These are phyloP conservation scores for Crithidia brevicula DNA, from an alignment of 208 protist genomes.

Conservation along the genomic window DNA sequence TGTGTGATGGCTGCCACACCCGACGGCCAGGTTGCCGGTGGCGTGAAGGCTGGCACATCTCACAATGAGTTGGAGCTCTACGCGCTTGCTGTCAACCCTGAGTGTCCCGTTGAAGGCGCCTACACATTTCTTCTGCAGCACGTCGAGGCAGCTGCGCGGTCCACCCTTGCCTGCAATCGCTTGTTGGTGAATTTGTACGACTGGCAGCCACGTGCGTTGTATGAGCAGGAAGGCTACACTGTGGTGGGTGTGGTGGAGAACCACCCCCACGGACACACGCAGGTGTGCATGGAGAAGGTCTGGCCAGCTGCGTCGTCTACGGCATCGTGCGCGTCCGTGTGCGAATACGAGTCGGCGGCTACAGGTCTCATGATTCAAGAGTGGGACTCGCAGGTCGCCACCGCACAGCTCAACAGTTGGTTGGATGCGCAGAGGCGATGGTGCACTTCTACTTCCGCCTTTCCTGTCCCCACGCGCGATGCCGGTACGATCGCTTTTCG, in stretches of 20 bases:
- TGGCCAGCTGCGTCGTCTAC: slow-evolving; percentile 4
- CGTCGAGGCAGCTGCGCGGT: slow-evolving; percentile 13
- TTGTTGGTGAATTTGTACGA: slow-evolving; percentile 17
- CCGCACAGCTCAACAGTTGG: neutral
- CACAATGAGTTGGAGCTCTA: too few relatives aligned
- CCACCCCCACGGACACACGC: slow-evolving; percentile 17
- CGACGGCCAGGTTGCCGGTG: too few relatives aligned
- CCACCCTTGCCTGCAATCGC: slow-evolving; percentile 12
- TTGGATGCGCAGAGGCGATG: slow-evolving; percentile 1
- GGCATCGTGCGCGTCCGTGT: neutral
- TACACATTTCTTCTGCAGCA: slow-evolving; percentile 14
- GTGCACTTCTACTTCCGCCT: too few relatives aligned
- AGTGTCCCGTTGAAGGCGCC: slow-evolving; percentile 24
- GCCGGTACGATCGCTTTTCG: neutral
- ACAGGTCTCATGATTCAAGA: slow-evolving; percentile 11
- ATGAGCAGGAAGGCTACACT: slow-evolving; percentile 27
- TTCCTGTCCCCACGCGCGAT: too few relatives aligned
- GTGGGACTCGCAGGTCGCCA: neutral
- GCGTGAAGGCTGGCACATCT: too few relatives aligned
- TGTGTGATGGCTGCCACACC: too few relatives aligned
- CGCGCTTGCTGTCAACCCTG: slow-evolving; percentile 23
- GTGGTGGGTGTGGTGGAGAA: slow-evolving; percentile 20
- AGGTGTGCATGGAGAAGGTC: slow-evolving; percentile 36
- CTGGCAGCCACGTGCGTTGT: slow-evolving; percentile 39
- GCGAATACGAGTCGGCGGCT: neutral